Base-by-base conservation (phyloP, 305 asterid species). In the Andrographis paniculata region DNA sequence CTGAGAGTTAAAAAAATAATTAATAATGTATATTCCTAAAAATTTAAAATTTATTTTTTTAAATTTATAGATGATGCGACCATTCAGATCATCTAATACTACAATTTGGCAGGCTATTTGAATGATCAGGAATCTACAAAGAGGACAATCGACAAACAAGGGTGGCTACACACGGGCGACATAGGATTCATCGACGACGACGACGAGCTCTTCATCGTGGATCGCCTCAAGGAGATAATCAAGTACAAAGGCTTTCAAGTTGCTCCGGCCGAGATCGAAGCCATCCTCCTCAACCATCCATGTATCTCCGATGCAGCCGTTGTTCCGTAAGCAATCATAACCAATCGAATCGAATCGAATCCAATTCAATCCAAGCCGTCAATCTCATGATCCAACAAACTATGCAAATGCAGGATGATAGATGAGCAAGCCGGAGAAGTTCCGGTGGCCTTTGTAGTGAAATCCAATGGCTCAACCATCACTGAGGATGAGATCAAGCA, bases 181-280 rank as follows among this genome's bases (percentile, higher is more conserved):
- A 56, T 87, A 1, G 96, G 96, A n/a, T 71, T 53, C 58, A 76
- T 87, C 2, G 96, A 84, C 17, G 75, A 62, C 0, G 94, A 87
- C 12, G 95, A 87, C 12, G 96, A 87, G 44, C 82, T 87, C 13
- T 87, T 87, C 63, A 87, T 87, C 5, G 94, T 87, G 3, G 96
- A 87, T 48, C 78, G 96, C 3, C 60, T 84, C 17, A 87, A 87
- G 46, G 96, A 87, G 61, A 45, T 87, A 14, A 87, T 87, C 39
- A 87, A 87, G 36, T 87, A 83, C 74, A 87, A 87, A 66, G 96
- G 96, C 0, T 87, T 74, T 55, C 96, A 87, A 62, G 94, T 87
- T 5, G 93, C 96, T 1, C 96, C 96, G 1, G 96, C 96, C 10
- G 96, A 87, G 48, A 48, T 87, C n/a, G 96, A 87, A 58, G 91